Evolutionary conservation across 176 grass and related monocot species (phyloP).

Genomic region (Secale cereale): DNA sequence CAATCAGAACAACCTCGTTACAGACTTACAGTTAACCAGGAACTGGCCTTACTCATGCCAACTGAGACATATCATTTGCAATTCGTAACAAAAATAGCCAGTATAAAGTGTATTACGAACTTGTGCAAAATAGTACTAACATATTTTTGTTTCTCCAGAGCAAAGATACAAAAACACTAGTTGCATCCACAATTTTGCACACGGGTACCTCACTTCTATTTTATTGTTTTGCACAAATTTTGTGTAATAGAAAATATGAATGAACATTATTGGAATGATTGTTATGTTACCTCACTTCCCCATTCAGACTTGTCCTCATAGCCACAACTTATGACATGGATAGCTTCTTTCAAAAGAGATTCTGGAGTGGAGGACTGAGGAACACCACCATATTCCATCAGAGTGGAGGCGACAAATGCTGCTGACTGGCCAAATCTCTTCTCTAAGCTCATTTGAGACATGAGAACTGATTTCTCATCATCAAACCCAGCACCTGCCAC

Average conservation of each 20-base stretch:
- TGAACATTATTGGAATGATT: not conserved
- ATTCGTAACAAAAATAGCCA: not conserved
- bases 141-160: not conserved
- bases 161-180: not conserved
- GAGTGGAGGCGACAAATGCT: slow-evolving; percentile 94
- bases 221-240: not conserved
- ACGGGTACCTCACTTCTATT: not conserved
- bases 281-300: slow-evolving; percentile 81
- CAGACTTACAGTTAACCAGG: slow-evolving; percentile 17
- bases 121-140: not conserved
- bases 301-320: slow-evolving; percentile 97
- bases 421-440: slow-evolving; percentile 96
- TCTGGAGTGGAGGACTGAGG: slow-evolving; percentile 98
- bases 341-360: slow-evolving; percentile 99
- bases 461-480: slow-evolving; percentile 98
- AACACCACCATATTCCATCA: slow-evolving; percentile 99
- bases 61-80: slow-evolving; percentile 6
- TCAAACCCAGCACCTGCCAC: slow-evolving; percentile 90
- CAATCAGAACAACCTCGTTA: slow-evolving; percentile 24
- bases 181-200: slow-evolving; percentile 16
- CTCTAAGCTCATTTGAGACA: slow-evolving; percentile 99
- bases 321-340: slow-evolving; percentile 99
- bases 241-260: not conserved
- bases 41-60: not conserved
- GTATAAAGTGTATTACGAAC: not conserved